Base-by-base conservation (phyloP, 805 yeast species). In the Yamadazyma nakazawae region DNA sequence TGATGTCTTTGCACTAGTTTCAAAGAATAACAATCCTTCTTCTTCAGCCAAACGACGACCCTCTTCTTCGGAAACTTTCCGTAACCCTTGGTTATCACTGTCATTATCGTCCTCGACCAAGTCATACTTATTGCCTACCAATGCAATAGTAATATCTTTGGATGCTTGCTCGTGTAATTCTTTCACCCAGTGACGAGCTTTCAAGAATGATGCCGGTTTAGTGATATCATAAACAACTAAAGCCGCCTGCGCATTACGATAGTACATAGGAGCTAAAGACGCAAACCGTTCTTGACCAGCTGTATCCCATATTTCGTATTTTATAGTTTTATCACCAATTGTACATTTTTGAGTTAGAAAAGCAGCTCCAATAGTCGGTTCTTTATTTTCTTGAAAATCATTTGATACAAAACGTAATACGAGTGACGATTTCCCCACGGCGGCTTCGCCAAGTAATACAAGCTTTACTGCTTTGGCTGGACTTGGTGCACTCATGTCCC, bases 201-300 rank as follows among this genome's bases (percentile, higher is more conserved):
- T 90, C 58, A 90, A 84, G 58, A 92, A 92, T 19, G 96, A 85
- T 12, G 96, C 94, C 2, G 97, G 96, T 61, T 90, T 90, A 34
- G 98, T 91, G 55, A 92, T 81, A 60, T 92, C 99, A 64, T 92
- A 92, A 9, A 92, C 99, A 12, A 94, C 96, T 51, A 92, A 72
- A 0, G 98, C 98, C 24, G 96, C 96, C 64, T 91, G 97, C 13
- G 99, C 97, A 61, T 94, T 92, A 63, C 99, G 80, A 71, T 92
- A 92, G 68, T 92, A 92, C 94, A 92, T 85, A 25, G 98, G 98
- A 1, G 98, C 97, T 59, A 92, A 77, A 21, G 92, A 84, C 13
- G 97, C 97, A 73, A 92, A 92, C 53, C 99, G 72, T 66, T 92
- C 99, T 72, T 92, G 98, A 17, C 99, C 99, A 2, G 98, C 98